phyloP scores from a whole-genome alignment of 768 basidiomycete genomes.

The Epithele typhae region DNA sequence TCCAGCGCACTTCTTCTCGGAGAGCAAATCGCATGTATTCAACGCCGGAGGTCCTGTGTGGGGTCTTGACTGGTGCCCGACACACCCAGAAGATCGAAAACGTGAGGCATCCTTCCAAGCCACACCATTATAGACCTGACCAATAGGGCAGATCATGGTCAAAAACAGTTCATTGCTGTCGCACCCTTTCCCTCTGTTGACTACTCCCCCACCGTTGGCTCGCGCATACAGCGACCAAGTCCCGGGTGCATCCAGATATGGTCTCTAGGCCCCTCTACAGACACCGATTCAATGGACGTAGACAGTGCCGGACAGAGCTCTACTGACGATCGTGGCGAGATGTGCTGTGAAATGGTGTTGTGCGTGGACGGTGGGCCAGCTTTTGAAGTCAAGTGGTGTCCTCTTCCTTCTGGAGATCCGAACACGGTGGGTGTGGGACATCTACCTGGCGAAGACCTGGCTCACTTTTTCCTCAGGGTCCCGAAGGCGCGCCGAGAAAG shows the following conservation, averaged over 20 bases:
- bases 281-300: conserved; percentile 8
- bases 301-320: not conserved
- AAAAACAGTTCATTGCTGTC: conserved; percentile 86
- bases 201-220: conserved; percentile 64
- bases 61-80: conserved; percentile 93
- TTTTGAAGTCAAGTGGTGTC: conserved; percentile 89
- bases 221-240: conserved; percentile 48
- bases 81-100: conserved; percentile 50
- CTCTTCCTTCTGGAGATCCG: conserved; percentile 72
- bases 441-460: no score
- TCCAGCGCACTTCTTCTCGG: conserved; percentile 58
- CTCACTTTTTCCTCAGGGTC: no score
- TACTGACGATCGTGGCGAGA: conserved; percentile 36
- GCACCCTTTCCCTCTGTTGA: conserved; percentile 64
- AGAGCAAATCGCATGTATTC: conserved; percentile 65
- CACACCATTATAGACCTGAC: not conserved
- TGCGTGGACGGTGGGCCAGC: conserved; percentile 81
- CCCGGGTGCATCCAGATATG: conserved; percentile 85
- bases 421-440: conserved; percentile 30
- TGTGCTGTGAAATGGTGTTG: conserved; percentile 80
- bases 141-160: no score
- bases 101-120: conserved; percentile 33
- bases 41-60: conserved; percentile 89
- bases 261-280: conserved; percentile 39
- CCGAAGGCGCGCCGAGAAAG: conserved; percentile 36